These are phyloP conservation scores for Kuraishia piskuri DNA, from an alignment of 805 yeast species.

Conservation along the genomic window DNA sequence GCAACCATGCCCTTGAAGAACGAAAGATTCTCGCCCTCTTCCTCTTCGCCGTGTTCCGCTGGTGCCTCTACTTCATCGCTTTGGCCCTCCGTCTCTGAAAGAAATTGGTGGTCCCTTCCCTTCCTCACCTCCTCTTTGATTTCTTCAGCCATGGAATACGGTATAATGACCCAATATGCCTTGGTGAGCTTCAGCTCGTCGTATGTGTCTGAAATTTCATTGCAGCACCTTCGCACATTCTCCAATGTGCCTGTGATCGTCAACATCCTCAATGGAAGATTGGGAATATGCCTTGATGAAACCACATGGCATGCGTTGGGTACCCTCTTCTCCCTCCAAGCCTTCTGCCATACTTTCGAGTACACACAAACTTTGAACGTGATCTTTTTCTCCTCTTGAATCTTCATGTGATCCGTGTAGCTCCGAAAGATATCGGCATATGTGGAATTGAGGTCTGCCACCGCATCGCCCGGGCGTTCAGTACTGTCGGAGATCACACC, in stretches of 20 bases:
- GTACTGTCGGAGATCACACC: not conserved
- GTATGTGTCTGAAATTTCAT: not conserved
- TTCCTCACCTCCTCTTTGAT: not conserved
- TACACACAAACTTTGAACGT: not conserved
- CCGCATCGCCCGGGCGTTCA: not conserved
- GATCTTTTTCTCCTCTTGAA: not conserved
- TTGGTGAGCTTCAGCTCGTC: not conserved
- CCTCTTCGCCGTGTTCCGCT: not conserved
- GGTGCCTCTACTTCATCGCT: not conserved
- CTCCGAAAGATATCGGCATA: not conserved
- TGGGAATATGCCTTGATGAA: not conserved
- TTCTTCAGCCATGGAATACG: not conserved
- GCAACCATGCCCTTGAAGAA: not conserved
- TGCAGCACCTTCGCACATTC: not conserved
- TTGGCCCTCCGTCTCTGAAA: not conserved
- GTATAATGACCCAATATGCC: not conserved
- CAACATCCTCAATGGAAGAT: not conserved
- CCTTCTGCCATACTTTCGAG: not conserved
- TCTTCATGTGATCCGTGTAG: not conserved
- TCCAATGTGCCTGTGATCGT: not conserved
- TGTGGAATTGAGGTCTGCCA: not conserved
- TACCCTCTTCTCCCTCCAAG: not conserved
- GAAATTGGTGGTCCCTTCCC: not conserved
- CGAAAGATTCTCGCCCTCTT: not conserved
- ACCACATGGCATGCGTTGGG: not conserved